Base-by-base conservation (phyloP, 495 filamentous ascomycete genomes). In the Penicillium tannophilum region DNA sequence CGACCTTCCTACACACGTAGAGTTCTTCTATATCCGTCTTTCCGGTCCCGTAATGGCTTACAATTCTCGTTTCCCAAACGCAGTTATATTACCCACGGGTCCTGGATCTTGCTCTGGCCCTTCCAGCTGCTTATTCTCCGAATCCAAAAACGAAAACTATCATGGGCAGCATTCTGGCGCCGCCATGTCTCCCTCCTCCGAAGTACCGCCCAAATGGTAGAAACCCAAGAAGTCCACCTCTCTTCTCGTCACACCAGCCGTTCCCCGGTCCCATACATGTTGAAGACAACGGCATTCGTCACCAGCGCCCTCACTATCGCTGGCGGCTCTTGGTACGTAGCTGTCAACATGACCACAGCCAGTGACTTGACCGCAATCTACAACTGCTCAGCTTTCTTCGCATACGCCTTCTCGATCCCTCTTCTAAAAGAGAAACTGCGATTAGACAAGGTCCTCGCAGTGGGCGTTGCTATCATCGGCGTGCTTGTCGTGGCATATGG, bases 351-450 rank as follows among this genome's bases (percentile, higher is more conserved):
- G 82, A 98, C 94, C 0, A 94, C 90, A 12, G 87, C 94, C 24
- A 89, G 87, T 63, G 94, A 98, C 66, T 77, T 98, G 54, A 98
- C 94, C 0, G 94, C 94, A 24, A 98, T 98, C 68, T 98, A 98
- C 82, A 98, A 98, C 72, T 98, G 94, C 80, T 96, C 90, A 50
- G 93, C 94, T 48, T 98, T 98, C 75, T 98, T 97, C 72, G 94
- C 94, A 31, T 98, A 98, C 69, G 93, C 87, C 10, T 98, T 98
- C 67, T 91, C 89, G 46, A 90, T 98, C 23, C 92, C 91, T 1
- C 69, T 98, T 12, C 79, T 98, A 0, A 87, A 91, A 28, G 94
- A 98, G 71, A 88, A 87, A 66, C 66, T 95, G 11, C 86, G 89
- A 4, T 70, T 84, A 23, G 89, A 89, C 69, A 98, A 97, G 76